phyloP scores from a whole-genome alignment of 345 rosid genomes.

The Citrus reticulata region DNA sequence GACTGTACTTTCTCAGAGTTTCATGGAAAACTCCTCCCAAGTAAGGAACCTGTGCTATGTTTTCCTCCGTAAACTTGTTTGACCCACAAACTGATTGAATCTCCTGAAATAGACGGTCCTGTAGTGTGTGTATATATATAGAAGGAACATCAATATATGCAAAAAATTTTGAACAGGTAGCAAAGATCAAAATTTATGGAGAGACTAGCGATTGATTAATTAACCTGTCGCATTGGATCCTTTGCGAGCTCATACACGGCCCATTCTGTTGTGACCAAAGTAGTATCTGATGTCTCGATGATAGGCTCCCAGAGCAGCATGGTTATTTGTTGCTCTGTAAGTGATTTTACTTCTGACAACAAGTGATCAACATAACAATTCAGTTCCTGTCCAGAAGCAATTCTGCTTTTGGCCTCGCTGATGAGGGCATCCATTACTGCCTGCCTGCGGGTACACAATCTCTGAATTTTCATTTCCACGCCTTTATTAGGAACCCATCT shows the following conservation, averaged over 20 bases:
- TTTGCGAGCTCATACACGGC: conserved; percentile 83
- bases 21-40: conserved; percentile 73
- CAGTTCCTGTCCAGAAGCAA: conserved; percentile 35
- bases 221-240: conserved; percentile 54
- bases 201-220: background rate
- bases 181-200: background rate
- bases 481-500: conserved; percentile 70
- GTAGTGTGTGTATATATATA: background rate
- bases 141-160: background rate
- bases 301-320: conserved; percentile 76
- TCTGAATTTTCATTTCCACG: conserved; percentile 47
- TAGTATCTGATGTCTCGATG: conserved; percentile 72
- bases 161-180: background rate
- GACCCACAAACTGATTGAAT: conserved; percentile 48
- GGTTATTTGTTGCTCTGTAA: conserved; percentile 56
- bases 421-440: conserved; percentile 14
- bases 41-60: conserved; percentile 51
- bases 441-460: conserved; percentile 44
- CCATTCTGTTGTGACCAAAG: conserved; percentile 87
- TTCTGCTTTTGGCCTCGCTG: too few species aligned
- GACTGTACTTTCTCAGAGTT: conserved; percentile 78
- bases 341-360: conserved; percentile 53
- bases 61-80: conserved; percentile 60
- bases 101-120: conserved; percentile 49
- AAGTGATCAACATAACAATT: conserved; percentile 59